These are phyloP conservation scores for Oryza meyeriana DNA, from an alignment of 176 grass and related monocot species.

Conservation along the genomic window DNA sequence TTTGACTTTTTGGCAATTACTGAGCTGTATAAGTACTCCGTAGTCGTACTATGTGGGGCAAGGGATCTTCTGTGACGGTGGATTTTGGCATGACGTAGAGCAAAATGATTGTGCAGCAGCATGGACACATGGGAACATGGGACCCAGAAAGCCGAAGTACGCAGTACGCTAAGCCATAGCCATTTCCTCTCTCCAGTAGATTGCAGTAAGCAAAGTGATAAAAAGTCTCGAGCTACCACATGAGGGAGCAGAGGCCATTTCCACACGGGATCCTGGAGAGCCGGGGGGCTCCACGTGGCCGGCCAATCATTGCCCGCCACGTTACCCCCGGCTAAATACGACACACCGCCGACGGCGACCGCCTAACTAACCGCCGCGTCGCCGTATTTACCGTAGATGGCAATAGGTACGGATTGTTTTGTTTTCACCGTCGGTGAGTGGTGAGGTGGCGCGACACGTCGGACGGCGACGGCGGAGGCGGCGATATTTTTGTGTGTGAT, in stretches of 20 bases:
- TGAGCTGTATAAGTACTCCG: neutral
- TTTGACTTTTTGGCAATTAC: slow-evolving; percentile 4
- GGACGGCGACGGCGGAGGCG: neutral
- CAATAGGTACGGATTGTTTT: too few relatives aligned
- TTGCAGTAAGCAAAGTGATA: neutral
- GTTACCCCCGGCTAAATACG: neutral
- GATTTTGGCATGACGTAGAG: neutral
- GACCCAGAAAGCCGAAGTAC: neutral
- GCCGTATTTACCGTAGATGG: neutral
- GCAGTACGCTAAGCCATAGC: neutral
- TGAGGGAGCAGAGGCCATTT: slow-evolving; percentile 2
- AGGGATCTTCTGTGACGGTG: slow-evolving; percentile 23
- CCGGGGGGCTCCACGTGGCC: neutral
- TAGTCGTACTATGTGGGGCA: neutral
- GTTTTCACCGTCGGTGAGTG: neutral
- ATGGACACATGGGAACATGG: neutral
- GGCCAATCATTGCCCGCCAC: slow-evolving; percentile 30
- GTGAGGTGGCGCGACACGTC: too few relatives aligned
- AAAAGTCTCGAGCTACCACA: slow-evolving; percentile 28
- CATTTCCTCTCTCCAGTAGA: neutral
- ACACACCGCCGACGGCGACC: slow-evolving; percentile 37
- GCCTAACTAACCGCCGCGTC: neutral
- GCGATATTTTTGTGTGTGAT: neutral
- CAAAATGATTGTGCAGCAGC: neutral
- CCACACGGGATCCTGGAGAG: neutral